Percentiles rank a stretch among this genome's conserved stretches.
phyloP scores from a whole-genome alignment of 2,329 filamentous ascomycete species.

The Xylaria digitata region DNA sequence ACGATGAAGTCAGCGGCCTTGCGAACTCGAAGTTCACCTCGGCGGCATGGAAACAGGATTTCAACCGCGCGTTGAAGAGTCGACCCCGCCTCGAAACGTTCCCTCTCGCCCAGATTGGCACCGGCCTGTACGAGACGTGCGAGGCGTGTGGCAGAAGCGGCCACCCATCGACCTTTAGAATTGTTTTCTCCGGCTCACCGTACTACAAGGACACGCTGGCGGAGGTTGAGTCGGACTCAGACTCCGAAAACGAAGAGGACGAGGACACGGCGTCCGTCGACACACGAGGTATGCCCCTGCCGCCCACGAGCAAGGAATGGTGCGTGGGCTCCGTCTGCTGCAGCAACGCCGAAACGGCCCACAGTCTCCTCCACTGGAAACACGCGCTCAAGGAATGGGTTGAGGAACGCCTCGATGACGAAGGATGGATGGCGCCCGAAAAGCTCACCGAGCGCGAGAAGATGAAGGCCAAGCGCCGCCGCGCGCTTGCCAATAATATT shows the following conservation, averaged over 20 bases:
- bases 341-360: constrained; percentile 72
- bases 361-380: constrained; percentile 81
- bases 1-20: constrained; percentile 75
- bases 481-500: constrained; percentile 70
- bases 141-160: constrained; percentile 76
- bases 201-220: constrained; percentile 75
- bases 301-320: constrained; percentile 55
- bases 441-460: constrained; percentile 70
- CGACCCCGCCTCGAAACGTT: constrained; percentile 70
- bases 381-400: constrained; percentile 79
- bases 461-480: constrained; percentile 68
- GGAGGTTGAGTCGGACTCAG: constrained; percentile 62
- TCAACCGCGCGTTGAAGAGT: constrained; percentile 72
- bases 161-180: constrained; percentile 73
- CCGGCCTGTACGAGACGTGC: constrained; percentile 60
- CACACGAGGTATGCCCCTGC: constrained; percentile 54
- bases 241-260: constrained; percentile 53
- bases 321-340: constrained; percentile 55
- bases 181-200: constrained; percentile 72
- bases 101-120: constrained; percentile 54
- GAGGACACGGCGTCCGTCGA: constrained; percentile 53
- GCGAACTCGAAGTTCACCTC: constrained; percentile 78
- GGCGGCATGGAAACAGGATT: constrained; percentile 74
- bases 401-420: constrained; percentile 66
- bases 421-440: constrained; percentile 67